Conservation (phyloP, 2,329 filamentous ascomycete genomes). For the Fusarium sp. region DNA sequence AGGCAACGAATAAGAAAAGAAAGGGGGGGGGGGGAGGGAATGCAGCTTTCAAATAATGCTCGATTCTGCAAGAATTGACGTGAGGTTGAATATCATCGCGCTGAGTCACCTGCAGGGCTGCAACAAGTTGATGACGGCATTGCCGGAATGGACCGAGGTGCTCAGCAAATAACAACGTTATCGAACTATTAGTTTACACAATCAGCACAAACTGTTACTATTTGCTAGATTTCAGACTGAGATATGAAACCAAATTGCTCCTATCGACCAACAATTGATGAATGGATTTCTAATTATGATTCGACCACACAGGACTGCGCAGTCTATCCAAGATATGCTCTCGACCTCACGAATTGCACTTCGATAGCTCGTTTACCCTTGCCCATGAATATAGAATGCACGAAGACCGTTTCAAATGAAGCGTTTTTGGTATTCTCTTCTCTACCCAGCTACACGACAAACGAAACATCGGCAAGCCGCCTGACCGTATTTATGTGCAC, state of each 20-base stretch:
- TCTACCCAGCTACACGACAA: conserved; percentile 39
- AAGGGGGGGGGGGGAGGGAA: too few relatives aligned
- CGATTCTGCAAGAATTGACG: background rate
- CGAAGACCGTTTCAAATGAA: conserved; percentile 36
- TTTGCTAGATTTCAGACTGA: background rate
- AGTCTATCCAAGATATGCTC: background rate
- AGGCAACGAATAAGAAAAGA: background rate
- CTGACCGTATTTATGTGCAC: conserved; percentile 25
- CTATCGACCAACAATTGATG: background rate
- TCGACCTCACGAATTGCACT: conserved; percentile 1
- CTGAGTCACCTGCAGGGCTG: background rate
- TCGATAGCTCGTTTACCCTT: conserved; percentile 34
- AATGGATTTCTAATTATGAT: background rate
- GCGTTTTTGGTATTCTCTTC: conserved; percentile 38
- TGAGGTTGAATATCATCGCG: background rate
- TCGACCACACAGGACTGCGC: background rate
- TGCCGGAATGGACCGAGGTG: background rate
- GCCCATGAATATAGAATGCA: conserved; percentile 43
- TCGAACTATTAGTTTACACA: background rate
- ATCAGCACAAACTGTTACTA: background rate
- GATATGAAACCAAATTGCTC: background rate
- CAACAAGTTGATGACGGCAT: conserved; percentile 21
- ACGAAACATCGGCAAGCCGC: conserved; percentile 35
- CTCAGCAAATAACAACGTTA: background rate
- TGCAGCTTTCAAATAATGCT: too few relatives aligned